A percentile compares a stretch with the other conserved stretches of the same genome.
These are phyloP conservation scores for Suhomyces ambrosiae DNA, from an alignment of 1,139 yeast genomes.

Conservation along the genomic window DNA sequence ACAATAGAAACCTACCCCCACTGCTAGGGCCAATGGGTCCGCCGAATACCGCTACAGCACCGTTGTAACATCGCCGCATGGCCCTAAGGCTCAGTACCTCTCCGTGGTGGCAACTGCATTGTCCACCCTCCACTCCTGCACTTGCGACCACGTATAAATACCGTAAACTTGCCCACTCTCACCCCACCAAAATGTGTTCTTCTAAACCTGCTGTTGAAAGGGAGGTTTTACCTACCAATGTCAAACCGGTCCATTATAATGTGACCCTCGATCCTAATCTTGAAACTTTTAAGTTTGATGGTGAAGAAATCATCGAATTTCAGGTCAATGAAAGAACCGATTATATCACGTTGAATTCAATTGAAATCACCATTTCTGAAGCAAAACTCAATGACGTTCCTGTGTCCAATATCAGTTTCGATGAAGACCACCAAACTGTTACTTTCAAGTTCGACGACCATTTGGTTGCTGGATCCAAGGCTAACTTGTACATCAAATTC, in stretches of 20 bases:
- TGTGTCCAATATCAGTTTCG: constrained; percentile 32
- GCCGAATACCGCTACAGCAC: too few relatives aligned
- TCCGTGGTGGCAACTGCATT: background rate
- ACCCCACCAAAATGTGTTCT: constrained; percentile 10
- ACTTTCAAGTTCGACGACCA: constrained; percentile 58
- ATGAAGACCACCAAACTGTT: constrained; percentile 63
- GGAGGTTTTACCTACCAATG: constrained; percentile 72
- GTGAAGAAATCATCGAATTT: constrained; percentile 65
- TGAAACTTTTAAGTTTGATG: constrained; percentile 68
- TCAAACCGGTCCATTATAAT: constrained; percentile 71
- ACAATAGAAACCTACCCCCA: too few relatives aligned
- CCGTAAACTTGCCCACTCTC: background rate
- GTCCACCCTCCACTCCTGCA: background rate
- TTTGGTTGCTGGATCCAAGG: constrained; percentile 46
- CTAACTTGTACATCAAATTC: constrained; percentile 55
- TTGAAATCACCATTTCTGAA: constrained; percentile 63
- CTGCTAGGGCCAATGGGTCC: too few relatives aligned
- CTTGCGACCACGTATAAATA: background rate
- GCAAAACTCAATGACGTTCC: constrained; percentile 49
- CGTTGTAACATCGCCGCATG: too few relatives aligned
- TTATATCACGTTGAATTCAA: constrained; percentile 56
- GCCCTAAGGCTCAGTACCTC: too few relatives aligned
- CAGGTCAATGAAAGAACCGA: constrained; percentile 58
- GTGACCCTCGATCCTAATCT: constrained; percentile 75
- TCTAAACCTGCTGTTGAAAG: constrained; percentile 39